Base-by-base conservation (phyloP, 176 grass and related monocot genomes). In the Aegilops sharonensis region DNA sequence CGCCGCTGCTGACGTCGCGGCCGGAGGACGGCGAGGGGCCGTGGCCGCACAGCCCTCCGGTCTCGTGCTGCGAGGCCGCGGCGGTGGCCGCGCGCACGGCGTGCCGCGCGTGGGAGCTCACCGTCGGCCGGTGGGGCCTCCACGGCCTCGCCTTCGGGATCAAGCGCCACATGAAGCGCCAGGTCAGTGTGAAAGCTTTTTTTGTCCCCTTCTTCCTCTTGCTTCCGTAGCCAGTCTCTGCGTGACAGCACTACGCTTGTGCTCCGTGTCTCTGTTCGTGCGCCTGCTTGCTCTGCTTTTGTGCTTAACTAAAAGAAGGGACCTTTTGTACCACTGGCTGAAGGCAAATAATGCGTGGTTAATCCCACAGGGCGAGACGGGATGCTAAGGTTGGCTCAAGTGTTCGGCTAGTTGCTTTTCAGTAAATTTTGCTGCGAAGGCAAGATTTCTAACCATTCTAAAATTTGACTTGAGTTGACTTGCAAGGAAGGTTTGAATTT, bases 131-230 rank as follows among this genome's bases (percentile, higher is more conserved):
- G 43, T 94, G 93, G 93, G 80, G 84, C 36, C 74, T 95, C 17
- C 68, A 81, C 67, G 90, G 86, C 68, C 69, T 95, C 54, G 82
- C 85, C 76, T 95, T 92, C 80, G 90, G 90, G 71, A 88, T 95
- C 85, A 95, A 86, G 65, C 86, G 83, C 77, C 93, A 90, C 68
- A 95, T 95, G 90, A 92, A 85, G 78, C 85, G 79, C 13, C 93
- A 95, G 93, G 93, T 92, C 24, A 32, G 59, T 29, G 18, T 45
- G 85, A 35, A 59, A 2, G 35, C 67, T 34, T 62, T 11, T 37
- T 68, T 64, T 56, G 3, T 5, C 2, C 4, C 62, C 45, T 52
- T 52, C 27, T 21, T 25, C 12, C 27, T 7, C 21, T 23, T 31
- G 65, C 23, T 30, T 43, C 6, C 21, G 35, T 5, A 10, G 35